These are phyloP conservation scores for Phytophthora ramorum DNA, from an alignment of 352 stramenopile genomes.

Conservation along the genomic window DNA sequence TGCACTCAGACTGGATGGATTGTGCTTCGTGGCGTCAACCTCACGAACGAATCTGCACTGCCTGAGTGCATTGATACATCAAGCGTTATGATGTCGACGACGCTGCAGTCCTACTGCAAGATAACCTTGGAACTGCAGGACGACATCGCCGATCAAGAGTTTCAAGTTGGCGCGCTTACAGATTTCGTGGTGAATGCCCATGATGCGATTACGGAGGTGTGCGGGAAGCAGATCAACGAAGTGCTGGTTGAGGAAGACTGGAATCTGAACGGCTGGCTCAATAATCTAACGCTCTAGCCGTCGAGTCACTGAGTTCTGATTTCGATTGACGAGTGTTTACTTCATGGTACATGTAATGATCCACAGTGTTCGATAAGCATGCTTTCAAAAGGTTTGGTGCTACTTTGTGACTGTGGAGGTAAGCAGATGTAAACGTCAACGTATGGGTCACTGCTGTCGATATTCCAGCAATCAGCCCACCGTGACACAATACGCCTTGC, in stretches of 20 bases:
- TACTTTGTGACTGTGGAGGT: no score
- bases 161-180: constrained; percentile 48
- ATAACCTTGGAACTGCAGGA: constrained; percentile 56
- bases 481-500: no score
- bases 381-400: no score
- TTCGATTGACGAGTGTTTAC: neutral
- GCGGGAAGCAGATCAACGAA: constrained; percentile 41
- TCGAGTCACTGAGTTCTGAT: neutral
- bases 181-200: constrained; percentile 55
- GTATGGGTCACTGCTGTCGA: no score
- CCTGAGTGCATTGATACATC: constrained; percentile 10
- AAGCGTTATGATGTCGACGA: constrained; percentile 33
- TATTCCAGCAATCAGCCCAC: no score
- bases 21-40: constrained; percentile 25
- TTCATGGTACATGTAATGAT: no score
- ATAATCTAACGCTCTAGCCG: constrained; percentile 19
- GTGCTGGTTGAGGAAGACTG: constrained; percentile 56
- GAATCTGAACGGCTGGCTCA: constrained; percentile 43
- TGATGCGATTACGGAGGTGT: constrained; percentile 39
- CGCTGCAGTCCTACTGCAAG: constrained; percentile 60
- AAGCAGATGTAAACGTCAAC: no score
- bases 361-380: no score
- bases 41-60: neutral
- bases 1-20: constrained; percentile 46
- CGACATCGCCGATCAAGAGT: constrained; percentile 54